Conservation (phyloP, 2,329 filamentous ascomycete genomes). For the Aspergillus pseudoterreus region DNA sequence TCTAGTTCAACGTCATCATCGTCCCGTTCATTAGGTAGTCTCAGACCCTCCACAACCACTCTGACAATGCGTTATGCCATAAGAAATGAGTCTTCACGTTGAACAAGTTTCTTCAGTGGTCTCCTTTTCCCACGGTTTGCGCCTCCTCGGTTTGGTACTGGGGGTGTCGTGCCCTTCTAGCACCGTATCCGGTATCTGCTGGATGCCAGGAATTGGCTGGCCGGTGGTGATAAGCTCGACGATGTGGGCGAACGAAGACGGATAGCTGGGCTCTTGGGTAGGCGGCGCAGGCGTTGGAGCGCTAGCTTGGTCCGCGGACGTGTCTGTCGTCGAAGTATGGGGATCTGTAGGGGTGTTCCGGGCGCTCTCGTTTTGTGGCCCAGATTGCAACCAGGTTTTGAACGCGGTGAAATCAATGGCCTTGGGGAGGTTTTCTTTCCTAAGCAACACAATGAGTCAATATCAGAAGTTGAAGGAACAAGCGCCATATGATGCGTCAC, state of each 20-base stretch:
- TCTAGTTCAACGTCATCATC: too few relatives aligned
- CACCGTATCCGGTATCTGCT: slow-evolving; percentile 77
- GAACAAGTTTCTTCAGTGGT: background rate
- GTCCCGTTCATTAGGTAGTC: too few relatives aligned
- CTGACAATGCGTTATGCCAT: too few relatives aligned
- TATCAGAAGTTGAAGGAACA: background rate
- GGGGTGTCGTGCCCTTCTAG: slow-evolving; percentile 64
- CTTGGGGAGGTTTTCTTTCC: slow-evolving; percentile 34
- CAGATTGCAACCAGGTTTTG: slow-evolving; percentile 55
- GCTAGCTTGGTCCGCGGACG: slow-evolving; percentile 7
- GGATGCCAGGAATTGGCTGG: slow-evolving; percentile 80
- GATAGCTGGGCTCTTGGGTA: slow-evolving; percentile 63
- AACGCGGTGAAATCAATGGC: slow-evolving; percentile 65
- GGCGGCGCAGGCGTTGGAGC: slow-evolving; percentile 21
- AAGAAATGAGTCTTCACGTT: background rate
- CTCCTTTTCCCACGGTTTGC: slow-evolving; percentile 76
- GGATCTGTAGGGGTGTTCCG: slow-evolving; percentile 4
- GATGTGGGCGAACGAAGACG: slow-evolving; percentile 78
- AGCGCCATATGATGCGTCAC: background rate
- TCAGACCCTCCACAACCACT: too few relatives aligned
- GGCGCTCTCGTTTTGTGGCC: slow-evolving; percentile 3
- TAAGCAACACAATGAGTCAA: slow-evolving; percentile 8
- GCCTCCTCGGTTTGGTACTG: slow-evolving; percentile 51
- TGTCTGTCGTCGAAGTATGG: slow-evolving; percentile 6
- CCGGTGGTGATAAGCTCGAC: slow-evolving; percentile 80